A percentile compares a stretch with the other conserved stretches of the same genome.
Evolutionary conservation across 2,329 filamentous ascomycete genomes (phyloP).

Genomic region (Cercospora citrullina): DNA sequence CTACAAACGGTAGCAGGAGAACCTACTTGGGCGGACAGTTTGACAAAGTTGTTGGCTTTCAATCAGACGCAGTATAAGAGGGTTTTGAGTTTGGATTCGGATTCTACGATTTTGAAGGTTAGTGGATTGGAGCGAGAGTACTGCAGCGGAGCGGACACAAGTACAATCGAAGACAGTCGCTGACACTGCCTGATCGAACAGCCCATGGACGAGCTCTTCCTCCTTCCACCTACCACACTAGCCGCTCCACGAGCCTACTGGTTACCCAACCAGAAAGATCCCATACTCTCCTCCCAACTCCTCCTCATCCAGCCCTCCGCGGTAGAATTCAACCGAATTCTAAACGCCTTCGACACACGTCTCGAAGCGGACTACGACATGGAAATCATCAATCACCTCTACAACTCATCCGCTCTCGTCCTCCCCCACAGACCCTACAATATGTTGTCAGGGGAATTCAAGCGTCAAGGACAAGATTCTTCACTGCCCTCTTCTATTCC

Average conservation of each 20-base stretch:
- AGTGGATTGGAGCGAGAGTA: background rate
- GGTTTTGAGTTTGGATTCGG: constrained; percentile 60
- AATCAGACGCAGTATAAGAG: constrained; percentile 63
- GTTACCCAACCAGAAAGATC: constrained; percentile 44
- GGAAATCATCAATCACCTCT: constrained; percentile 66
- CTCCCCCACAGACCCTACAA: constrained; percentile 65
- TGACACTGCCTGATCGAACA: background rate
- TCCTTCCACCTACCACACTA: constrained; percentile 59
- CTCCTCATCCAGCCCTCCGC: constrained; percentile 62
- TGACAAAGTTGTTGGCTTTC: constrained; percentile 68
- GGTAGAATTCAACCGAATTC: background rate
- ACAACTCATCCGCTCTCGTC: constrained; percentile 58
- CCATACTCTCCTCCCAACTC: constrained; percentile 57
- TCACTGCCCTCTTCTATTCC: background rate
- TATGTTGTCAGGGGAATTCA: constrained; percentile 64
- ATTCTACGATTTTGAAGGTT: constrained; percentile 58
- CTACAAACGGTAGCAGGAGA: constrained; percentile 34
- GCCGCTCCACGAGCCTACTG: constrained; percentile 72
- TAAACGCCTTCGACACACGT: constrained; percentile 48
- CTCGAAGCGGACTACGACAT: constrained; percentile 58
- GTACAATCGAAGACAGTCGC: too few species aligned
- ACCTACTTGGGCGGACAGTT: constrained; percentile 63
- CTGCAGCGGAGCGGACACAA: background rate
- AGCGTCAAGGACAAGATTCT: constrained; percentile 43
- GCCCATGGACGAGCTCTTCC: constrained; percentile 67